Percentiles rank a stretch among this genome's conserved stretches.
Evolutionary conservation across 257 asterid species (phyloP).

Genomic region (Rubia yunnanensis): DNA sequence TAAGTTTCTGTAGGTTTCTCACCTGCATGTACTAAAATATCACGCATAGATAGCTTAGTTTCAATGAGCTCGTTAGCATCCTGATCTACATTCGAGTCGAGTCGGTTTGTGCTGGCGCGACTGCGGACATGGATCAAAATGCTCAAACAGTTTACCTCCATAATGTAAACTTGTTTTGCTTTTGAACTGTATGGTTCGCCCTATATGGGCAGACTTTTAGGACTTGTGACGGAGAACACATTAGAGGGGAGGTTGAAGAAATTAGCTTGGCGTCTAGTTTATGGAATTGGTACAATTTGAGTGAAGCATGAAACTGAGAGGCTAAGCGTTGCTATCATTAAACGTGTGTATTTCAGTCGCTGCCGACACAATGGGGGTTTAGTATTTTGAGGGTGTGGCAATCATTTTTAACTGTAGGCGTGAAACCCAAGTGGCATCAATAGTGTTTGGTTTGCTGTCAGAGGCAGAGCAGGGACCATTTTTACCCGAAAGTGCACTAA

Average conservation of each 20-base stretch:
- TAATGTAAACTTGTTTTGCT: too few relatives aligned
- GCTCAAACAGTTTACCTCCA: too few relatives aligned
- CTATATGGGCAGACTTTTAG: too few relatives aligned
- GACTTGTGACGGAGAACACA: too few relatives aligned
- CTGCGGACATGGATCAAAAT: too few relatives aligned
- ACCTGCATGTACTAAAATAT: too few relatives aligned
- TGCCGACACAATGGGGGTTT: neutral
- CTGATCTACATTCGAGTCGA: too few relatives aligned
- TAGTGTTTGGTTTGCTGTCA: neutral
- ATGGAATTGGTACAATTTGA: neutral
- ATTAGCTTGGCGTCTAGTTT: neutral
- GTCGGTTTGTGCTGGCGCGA: too few relatives aligned
- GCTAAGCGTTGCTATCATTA: neutral
- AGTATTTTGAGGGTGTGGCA: neutral
- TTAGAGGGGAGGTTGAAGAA: too few relatives aligned
- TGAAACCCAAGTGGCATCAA: slow-evolving; percentile 7
- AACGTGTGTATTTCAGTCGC: neutral
- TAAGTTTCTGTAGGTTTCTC: too few relatives aligned
- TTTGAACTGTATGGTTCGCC: neutral
- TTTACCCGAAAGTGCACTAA: neutral
- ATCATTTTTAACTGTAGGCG: neutral
- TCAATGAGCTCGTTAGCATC: too few relatives aligned
- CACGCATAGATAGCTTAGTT: too few relatives aligned
- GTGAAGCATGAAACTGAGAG: neutral
- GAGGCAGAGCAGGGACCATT: neutral